Conservation (phyloP, 805 yeast genomes). For the Ogataea populi-albae region DNA sequence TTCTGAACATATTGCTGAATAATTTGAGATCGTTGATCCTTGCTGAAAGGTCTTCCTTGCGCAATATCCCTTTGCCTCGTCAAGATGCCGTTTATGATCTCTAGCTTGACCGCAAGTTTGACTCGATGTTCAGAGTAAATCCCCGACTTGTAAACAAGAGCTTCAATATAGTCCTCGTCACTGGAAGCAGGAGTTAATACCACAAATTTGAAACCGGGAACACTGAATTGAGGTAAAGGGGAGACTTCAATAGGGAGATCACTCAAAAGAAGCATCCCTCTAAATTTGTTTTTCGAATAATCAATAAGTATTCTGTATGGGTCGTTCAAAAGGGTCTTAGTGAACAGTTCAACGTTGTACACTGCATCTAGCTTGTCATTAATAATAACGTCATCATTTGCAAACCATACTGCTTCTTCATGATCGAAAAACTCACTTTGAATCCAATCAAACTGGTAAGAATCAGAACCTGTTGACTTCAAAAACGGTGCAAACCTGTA, state of each 20-base stretch:
- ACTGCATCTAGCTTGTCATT: slow-evolving; percentile 49
- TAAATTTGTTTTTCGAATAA: slow-evolving; percentile 62
- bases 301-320: slow-evolving; percentile 66
- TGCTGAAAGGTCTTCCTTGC: slow-evolving; percentile 24
- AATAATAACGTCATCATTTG: slow-evolving; percentile 17
- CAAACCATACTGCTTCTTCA: slow-evolving; percentile 6
- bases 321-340: slow-evolving; percentile 42
- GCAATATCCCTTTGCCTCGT: slow-evolving; percentile 14
- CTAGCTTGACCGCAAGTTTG: slow-evolving; percentile 37
- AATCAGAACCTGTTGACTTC: slow-evolving; percentile 28
- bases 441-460: slow-evolving; percentile 23
- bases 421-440: slow-evolving; percentile 4
- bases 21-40: slow-evolving; percentile 42
- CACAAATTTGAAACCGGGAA: slow-evolving; percentile 32
- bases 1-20: slow-evolving; percentile 46
- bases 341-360: slow-evolving; percentile 50
- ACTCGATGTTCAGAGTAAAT: slow-evolving; percentile 57
- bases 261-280: slow-evolving; percentile 56
- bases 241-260: slow-evolving; percentile 43
- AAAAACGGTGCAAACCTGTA: slow-evolving; percentile 43
- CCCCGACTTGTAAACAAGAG: slow-evolving; percentile 43
- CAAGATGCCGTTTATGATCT: slow-evolving; percentile 37
- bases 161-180: slow-evolving; percentile 43
- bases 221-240: slow-evolving; percentile 27
- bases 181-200: slow-evolving; percentile 41